Percentiles rank a stretch among this genome's conserved stretches.
These are phyloP conservation scores for Spergularia azorica DNA, from an alignment of 179 eudicot genomes.

Conservation along the genomic window DNA sequence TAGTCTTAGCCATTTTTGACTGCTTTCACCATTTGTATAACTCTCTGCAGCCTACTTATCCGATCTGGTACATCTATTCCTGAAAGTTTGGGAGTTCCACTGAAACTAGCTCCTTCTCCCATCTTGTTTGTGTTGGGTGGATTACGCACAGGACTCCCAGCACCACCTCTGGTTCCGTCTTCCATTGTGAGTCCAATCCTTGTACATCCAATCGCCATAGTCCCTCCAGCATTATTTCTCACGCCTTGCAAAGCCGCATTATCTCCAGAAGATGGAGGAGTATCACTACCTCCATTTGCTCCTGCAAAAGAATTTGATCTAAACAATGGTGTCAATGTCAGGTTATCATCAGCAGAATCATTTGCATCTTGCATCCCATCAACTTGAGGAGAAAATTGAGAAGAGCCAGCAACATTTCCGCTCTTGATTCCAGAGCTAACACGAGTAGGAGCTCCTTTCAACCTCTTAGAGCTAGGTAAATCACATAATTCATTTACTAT, in stretches of 20 bases:
- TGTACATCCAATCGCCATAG: background rate
- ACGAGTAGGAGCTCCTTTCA: background rate
- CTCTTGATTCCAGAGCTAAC: too few species aligned
- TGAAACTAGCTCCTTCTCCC: background rate
- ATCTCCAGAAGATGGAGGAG: constrained; percentile 12
- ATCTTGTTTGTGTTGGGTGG: constrained; percentile 13
- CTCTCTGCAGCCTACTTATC: constrained; percentile 18
- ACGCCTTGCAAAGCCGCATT: constrained; percentile 1
- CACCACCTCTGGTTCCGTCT: background rate
- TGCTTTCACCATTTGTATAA: constrained; percentile 12
- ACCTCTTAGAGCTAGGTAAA: too few species aligned
- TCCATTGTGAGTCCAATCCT: background rate
- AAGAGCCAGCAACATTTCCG: background rate
- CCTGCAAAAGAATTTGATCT: background rate
- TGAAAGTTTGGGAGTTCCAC: background rate
- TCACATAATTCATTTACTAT: too few species aligned
- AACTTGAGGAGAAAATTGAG: background rate
- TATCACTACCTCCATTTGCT: background rate
- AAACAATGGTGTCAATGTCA: constrained; percentile 17
- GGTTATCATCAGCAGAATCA: constrained; percentile 34
- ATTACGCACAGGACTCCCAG: background rate
- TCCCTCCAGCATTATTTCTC: background rate
- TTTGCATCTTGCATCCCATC: constrained; percentile 8
- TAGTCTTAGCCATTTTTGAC: background rate
- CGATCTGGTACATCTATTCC: constrained; percentile 8